Conservation (phyloP, 352 stramenopile species). For the Phytophthora idaei region DNA sequence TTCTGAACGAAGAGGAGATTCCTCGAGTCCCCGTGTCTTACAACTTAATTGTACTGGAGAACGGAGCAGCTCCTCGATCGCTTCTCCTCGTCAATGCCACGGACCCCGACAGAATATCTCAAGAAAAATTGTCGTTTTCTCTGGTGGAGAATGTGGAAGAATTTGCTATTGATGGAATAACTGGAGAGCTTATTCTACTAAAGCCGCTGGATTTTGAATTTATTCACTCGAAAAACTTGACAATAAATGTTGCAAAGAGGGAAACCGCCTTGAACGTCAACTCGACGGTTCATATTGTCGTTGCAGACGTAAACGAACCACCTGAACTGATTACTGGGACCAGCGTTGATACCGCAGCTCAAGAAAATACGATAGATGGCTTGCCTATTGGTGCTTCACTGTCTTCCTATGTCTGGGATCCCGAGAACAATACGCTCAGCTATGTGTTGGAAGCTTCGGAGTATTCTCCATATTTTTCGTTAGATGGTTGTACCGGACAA, state of each 20-base stretch:
- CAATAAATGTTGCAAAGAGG: conserved; percentile 25
- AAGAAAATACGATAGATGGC: conserved; percentile 25
- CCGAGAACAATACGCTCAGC: conserved; percentile 55
- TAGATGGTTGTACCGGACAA: conserved; percentile 60
- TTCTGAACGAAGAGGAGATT: conserved; percentile 32
- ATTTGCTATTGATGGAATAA: conserved; percentile 23
- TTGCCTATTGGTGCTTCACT: conserved; percentile 36
- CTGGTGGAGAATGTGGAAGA: conserved; percentile 5
- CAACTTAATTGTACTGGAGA: conserved; percentile 33
- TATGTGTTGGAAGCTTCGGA: conserved; percentile 51
- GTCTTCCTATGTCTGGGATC: conserved; percentile 48
- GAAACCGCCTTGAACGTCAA: conserved; percentile 10
- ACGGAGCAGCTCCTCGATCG: conserved; percentile 41
- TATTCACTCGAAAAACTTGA: conserved; percentile 4
- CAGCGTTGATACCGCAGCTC: conserved; percentile 3
- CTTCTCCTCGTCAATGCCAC: conserved; percentile 50
- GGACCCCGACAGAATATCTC: conserved; percentile 49
- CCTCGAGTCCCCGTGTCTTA: conserved; percentile 9
- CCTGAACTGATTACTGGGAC: conserved; percentile 11
- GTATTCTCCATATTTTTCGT: conserved; percentile 46
- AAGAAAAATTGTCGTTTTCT: conserved; percentile 37
- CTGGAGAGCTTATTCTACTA: conserved; percentile 20
- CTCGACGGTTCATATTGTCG: conserved; percentile 13
- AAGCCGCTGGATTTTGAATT: conserved; percentile 30
- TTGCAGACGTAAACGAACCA: conserved; percentile 29